Base-by-base conservation (phyloP, 75 land plant genomes). In the Pinus tabuliformis region DNA sequence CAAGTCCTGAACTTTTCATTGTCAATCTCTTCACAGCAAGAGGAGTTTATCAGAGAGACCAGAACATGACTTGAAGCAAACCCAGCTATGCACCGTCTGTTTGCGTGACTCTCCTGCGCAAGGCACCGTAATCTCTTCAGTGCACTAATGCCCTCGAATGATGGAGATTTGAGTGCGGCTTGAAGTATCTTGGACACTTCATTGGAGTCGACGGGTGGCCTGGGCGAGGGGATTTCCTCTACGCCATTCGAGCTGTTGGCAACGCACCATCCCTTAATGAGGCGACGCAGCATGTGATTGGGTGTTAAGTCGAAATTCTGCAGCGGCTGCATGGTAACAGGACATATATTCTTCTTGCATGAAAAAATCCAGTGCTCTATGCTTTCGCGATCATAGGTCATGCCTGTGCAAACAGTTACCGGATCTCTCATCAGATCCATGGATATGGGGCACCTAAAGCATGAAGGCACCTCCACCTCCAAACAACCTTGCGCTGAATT, bases 381-480 rank as follows among this genome's bases (percentile, higher is more conserved):
- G 82, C 85, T 76, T 6, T 78, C 57, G 13, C 91, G 68, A 33
- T 91, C 93, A 37, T 91, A 91, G 1, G 93, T 91, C 62, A 89
- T 89, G 56, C 93, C 93, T 21, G 93, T 86, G 59, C 75, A 65
- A 3, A 91, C 72, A 16, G 84, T 91, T 7, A 91, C 93, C 59
- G 93, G 93, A 75, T 91, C 93, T 20, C 74, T 83, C 78, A 91
- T 84, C 70, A 91, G 76, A 15, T 91, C 93, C 59, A 91, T 86
- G 18, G 85, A 89, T 5, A 91, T 91, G 57, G 93, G 93, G 78
- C 93, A 91, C 75, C 78, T 78, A 74, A 89, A 89, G 54, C 6
- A 28, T 70, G 37, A 17, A n/a, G 73, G 73, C 20, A 70, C 20
- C 73, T 70, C 37, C 28, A 70, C 6, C 20, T 70, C 73, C 28